Percentiles rank a stretch among this genome's conserved stretches.
These are phyloP conservation scores for Psilocybe azurescens DNA, from an alignment of 768 basidiomycete genomes.

Conservation along the genomic window DNA sequence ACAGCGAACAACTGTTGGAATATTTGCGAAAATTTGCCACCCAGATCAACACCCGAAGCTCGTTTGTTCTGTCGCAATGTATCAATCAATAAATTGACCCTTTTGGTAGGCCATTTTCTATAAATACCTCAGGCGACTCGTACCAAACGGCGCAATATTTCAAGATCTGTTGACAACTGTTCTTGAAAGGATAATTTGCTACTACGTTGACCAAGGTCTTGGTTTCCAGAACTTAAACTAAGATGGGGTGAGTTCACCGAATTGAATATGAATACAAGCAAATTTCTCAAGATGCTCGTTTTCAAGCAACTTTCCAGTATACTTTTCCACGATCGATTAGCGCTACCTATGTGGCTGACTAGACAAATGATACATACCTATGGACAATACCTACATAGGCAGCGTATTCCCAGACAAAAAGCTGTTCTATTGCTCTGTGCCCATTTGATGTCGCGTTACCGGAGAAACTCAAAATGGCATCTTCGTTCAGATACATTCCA, in stretches of 20 bases:
- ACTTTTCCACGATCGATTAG: no score
- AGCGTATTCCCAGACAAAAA: conserved; percentile 24
- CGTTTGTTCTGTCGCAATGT: conserved; percentile 12
- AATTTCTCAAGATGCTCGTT: no score
- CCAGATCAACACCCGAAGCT: conserved; percentile 19
- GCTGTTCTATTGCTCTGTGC: conserved; percentile 15
- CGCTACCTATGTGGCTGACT: conserved; percentile 1
- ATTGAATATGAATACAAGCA: no score
- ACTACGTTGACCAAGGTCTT: conserved; percentile 14
- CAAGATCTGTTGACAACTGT: conserved; percentile 13
- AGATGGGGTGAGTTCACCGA: no score
- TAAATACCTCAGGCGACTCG: conserved; percentile 16
- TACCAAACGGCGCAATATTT: conserved; percentile 20
- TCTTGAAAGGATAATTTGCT: conserved; percentile 18
- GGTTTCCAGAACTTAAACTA: background rate
- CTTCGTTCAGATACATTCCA: conserved; percentile 17
- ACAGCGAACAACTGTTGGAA: conserved; percentile 18
- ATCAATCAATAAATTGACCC: background rate
- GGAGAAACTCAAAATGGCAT: conserved; percentile 18
- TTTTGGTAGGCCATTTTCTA: background rate
- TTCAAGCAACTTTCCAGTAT: no score
- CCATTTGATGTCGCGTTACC: conserved; percentile 14
- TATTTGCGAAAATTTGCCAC: conserved; percentile 21
- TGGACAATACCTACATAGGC: conserved; percentile 21
- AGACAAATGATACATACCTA: conserved; percentile 4